Conservation (phyloP, 2,329 filamentous ascomycete species). For the Fusarium albidum region DNA sequence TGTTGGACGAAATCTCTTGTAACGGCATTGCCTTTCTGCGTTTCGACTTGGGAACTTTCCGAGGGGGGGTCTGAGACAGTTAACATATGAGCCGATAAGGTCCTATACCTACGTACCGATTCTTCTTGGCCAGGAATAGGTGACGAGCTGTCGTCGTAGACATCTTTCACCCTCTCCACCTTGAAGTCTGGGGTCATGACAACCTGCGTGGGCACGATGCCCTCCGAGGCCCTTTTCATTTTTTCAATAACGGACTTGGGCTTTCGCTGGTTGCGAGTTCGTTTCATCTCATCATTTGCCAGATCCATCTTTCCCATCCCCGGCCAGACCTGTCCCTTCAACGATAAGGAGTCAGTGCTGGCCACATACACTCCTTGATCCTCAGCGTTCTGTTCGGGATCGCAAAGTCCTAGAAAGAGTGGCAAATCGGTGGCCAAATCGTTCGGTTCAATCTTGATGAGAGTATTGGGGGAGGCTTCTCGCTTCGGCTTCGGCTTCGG, state of each 20-base stretch:
- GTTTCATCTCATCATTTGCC: constrained; percentile 75
- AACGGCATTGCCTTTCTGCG: constrained; percentile 45
- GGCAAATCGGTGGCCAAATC: constrained; percentile 38
- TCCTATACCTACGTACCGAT: constrained; percentile 50
- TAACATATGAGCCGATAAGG: constrained; percentile 9
- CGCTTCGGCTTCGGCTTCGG: constrained; percentile 44
- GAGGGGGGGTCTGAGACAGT: constrained; percentile 39
- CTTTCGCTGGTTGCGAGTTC: constrained; percentile 82
- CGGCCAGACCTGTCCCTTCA: constrained; percentile 79
- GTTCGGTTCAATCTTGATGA: constrained; percentile 43
- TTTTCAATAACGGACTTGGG: constrained; percentile 73
- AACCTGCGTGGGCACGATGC: constrained; percentile 70
- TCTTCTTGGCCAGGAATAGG: constrained; percentile 49
- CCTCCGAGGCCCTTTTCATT: constrained; percentile 70
- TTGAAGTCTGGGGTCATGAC: constrained; percentile 66
- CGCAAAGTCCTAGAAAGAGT: constrained; percentile 41
- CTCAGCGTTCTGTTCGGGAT: constrained; percentile 41
- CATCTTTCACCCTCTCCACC: constrained; percentile 61
- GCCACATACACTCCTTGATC: constrained; percentile 39
- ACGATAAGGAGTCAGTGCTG: constrained; percentile 46
- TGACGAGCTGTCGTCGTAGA: constrained; percentile 68
- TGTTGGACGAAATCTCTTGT: constrained; percentile 46
- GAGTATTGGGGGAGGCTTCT: constrained; percentile 19
- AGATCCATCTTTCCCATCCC: constrained; percentile 87
- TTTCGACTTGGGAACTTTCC: constrained; percentile 42